Base-by-base conservation (phyloP, 331 rosid species). In the Prunus yedoensis region DNA sequence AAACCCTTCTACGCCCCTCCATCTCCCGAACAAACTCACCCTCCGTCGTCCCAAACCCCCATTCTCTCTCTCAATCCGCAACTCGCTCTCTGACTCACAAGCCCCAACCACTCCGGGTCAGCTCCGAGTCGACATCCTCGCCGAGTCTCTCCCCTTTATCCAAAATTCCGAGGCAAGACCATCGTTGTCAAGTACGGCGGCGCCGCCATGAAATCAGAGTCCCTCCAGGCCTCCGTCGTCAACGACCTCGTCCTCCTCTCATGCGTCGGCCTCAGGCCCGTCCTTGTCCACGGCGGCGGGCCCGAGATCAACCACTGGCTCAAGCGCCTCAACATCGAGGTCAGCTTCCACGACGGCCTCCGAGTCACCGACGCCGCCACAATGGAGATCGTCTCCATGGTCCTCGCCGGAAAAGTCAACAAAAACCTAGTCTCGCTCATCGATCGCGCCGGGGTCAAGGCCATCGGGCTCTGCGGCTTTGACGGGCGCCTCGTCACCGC, bases 311-410 rank as follows among this genome's bases (percentile, higher is more conserved):
- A 93, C 86, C 77, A 70, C 43, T 91, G 93, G 97, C 97, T 93
- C 70, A 52, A 71, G 68, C 98, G 97, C 61, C 96, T 93, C 74
- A 86, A 84, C 83, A 93, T 93, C 78, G 84, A 83, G 62, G 89
- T 90, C 4, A 86, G 80, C 53, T 93, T 93, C 92, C 92, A 83
- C 61, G 96, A 89, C 50, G 98, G 98, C 61, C 97, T 89, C 73
- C 97, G 97, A 2, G 97, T 93, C 57, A 93, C 98, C 14, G 92
- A 93, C 64, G 84, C 92, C 0, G 77, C 84, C 14, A 93, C 98
- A 3, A 93, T 93, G 98, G 96, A 93, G 85, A 88, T 93, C 56
- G 98, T 93, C 14, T 93, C 98, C 58, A 93, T 93, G 98, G 98
- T 93, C 5, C 85, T 93, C 57, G 93, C 86, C 13, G 98, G 97